Percentiles rank a stretch among this genome's conserved stretches.
Evolutionary conservation across 2,329 filamentous ascomycete species (phyloP).

Genomic region (Tolypocladium inflatum): DNA sequence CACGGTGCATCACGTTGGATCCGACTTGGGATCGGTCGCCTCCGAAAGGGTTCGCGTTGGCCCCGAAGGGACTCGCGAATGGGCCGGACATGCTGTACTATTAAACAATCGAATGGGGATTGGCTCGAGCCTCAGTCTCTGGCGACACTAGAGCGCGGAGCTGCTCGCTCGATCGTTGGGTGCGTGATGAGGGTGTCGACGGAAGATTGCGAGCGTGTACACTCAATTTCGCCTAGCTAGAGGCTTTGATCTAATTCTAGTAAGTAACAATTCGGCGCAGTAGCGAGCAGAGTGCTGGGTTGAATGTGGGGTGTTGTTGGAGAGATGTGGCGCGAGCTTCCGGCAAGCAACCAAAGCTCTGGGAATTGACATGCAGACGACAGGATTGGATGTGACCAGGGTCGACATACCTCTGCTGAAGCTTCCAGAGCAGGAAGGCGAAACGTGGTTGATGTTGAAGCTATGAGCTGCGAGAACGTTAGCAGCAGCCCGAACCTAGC

Average conservation of each 20-base stretch:
- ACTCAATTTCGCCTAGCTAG: background rate
- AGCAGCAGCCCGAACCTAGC: background rate
- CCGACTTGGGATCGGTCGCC: conserved; percentile 24
- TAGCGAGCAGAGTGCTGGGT: background rate
- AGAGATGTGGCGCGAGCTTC: background rate
- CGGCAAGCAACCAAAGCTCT: background rate
- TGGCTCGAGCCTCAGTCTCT: background rate
- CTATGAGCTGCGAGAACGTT: background rate
- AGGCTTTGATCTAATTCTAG: background rate
- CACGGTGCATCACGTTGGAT: conserved; percentile 34
- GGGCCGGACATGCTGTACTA: conserved; percentile 56
- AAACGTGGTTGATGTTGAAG: background rate
- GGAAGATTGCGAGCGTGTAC: background rate
- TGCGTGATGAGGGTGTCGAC: background rate
- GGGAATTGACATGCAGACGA: background rate
- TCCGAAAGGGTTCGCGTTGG: conserved; percentile 66
- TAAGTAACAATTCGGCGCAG: background rate
- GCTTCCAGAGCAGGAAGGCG: background rate
- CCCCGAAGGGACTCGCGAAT: conserved; percentile 65
- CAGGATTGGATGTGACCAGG: background rate
- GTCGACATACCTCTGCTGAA: background rate
- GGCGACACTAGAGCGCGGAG: background rate
- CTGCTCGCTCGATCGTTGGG: background rate
- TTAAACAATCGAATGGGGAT: background rate
- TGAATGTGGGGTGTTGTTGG: background rate